Evolutionary conservation across 108 stramenopile genomes (phyloP).

Genomic region (Seminavis robusta): DNA sequence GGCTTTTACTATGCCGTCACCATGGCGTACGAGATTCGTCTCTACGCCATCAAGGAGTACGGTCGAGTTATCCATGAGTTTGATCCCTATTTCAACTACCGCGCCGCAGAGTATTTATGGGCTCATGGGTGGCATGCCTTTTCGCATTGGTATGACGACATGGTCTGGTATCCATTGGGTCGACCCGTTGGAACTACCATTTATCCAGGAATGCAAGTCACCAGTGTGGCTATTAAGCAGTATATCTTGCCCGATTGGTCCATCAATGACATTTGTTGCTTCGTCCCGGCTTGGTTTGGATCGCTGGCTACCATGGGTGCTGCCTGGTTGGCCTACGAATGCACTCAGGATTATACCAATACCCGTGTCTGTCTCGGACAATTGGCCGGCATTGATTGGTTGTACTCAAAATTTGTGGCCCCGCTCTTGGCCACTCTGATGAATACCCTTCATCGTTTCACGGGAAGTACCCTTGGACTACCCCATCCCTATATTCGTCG

Average conservation of each 20-base stretch:
- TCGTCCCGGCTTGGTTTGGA: constrained; percentile 91
- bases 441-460: constrained; percentile 13
- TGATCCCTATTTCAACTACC: constrained; percentile 92
- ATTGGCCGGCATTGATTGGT: constrained; percentile 33
- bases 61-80: constrained; percentile 86
- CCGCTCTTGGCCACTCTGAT: too few species aligned
- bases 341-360: constrained; percentile 19
- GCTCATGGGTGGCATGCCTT: constrained; percentile 55
- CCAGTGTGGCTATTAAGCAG: constrained; percentile 83
- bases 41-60: constrained; percentile 80
- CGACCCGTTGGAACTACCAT: constrained; percentile 98
- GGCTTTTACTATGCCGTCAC: constrained; percentile 23
- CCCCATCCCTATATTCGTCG: too few species aligned
- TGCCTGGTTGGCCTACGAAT: constrained; percentile 50
- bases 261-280: constrained; percentile 92
- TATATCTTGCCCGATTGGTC: constrained; percentile 61
- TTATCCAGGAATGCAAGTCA: constrained; percentile 98
- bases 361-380: constrained; percentile 36
- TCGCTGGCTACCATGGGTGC: constrained; percentile 68
- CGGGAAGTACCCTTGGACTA: neutral
- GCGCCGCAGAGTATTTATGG: constrained; percentile 67
- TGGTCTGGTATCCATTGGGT: constrained; percentile 95
- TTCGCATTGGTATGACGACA: constrained; percentile 89
- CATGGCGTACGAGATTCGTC: constrained; percentile 72
- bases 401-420: constrained; percentile 15